These are phyloP conservation scores for Escallonia herrerae DNA, from an alignment of 129 eudicot species.

Conservation along the genomic window DNA sequence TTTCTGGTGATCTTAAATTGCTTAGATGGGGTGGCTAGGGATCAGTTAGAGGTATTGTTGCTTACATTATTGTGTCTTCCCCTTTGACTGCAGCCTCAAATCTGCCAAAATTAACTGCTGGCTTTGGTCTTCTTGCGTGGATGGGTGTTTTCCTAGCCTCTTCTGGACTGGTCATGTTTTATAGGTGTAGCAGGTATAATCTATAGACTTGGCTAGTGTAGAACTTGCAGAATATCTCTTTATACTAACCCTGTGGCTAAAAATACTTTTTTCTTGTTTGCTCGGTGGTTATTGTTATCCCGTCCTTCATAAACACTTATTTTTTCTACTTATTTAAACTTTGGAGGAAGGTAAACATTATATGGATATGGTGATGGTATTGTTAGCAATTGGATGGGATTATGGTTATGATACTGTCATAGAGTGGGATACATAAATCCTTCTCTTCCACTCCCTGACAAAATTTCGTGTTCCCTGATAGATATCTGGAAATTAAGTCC, in stretches of 20 bases:
- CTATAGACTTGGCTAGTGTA: background rate
- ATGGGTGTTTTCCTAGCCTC: slow-evolving; percentile 70
- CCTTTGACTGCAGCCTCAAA: slow-evolving; percentile 43
- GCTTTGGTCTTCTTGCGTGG: slow-evolving; percentile 80
- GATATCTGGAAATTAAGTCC: too few species aligned
- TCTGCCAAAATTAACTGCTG: slow-evolving; percentile 75
- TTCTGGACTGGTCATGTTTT: slow-evolving; percentile 66
- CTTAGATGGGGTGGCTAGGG: background rate
- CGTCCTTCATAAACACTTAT: too few species aligned
- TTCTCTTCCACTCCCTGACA: too few species aligned
- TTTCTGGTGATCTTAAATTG: slow-evolving; percentile 4
- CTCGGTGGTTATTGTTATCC: too few species aligned
- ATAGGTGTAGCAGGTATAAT: slow-evolving; percentile 82
- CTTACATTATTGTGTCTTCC: background rate
- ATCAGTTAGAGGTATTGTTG: background rate
- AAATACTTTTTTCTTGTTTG: too few species aligned
- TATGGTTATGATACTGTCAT: too few species aligned
- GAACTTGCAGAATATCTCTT: background rate
- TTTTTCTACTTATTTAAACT: too few species aligned
- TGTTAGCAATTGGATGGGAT: too few species aligned
- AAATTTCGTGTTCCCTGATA: too few species aligned
- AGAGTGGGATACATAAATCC: too few species aligned
- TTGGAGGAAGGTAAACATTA: too few species aligned
- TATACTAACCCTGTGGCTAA: background rate
- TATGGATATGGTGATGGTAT: too few species aligned